phyloP scores from a whole-genome alignment of 176 grass and related monocot species.

The Triticum urartu region DNA sequence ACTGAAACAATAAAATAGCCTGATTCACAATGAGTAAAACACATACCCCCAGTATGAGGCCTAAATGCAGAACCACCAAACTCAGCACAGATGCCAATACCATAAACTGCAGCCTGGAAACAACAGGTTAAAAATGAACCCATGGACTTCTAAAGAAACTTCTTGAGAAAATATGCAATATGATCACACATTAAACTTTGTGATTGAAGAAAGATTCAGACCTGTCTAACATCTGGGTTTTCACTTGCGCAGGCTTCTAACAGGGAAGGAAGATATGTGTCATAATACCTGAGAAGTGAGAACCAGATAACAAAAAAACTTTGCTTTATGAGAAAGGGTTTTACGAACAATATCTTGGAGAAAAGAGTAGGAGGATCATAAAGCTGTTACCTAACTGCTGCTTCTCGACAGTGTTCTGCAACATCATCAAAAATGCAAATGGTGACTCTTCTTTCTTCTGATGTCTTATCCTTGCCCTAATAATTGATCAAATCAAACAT shows the following conservation, averaged over 20 bases:
- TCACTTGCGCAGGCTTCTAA: constrained; percentile 76
- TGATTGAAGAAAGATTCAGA: constrained; percentile 28
- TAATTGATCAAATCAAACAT: constrained; percentile 17
- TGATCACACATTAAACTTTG: not conserved
- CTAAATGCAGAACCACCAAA: constrained; percentile 66
- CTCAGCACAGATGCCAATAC: constrained; percentile 79
- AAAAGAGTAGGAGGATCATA: constrained; percentile 17
- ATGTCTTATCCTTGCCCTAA: constrained; percentile 67
- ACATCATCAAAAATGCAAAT: constrained; percentile 90
- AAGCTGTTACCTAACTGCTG: constrained; percentile 59
- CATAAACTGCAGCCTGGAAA: constrained; percentile 75
- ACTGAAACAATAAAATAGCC: constrained; percentile 8
- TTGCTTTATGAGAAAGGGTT: not conserved
- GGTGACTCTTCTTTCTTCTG: constrained; percentile 71
- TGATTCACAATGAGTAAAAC: not conserved
- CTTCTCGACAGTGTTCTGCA: constrained; percentile 74
- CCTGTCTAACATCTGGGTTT: constrained; percentile 81
- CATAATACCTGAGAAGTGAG: constrained; percentile 63
- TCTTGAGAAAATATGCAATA: constrained; percentile 10
- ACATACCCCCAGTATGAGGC: constrained; percentile 55
- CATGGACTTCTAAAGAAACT: not conserved
- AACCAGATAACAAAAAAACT: constrained; percentile 18
- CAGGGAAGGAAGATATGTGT: constrained; percentile 69
- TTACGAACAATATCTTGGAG: not conserved
- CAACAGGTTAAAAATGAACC: constrained; percentile 18